Evolutionary conservation across 2,329 filamentous ascomycete genomes (phyloP), one percentile per base, ranked within the genome.

Genomic region (Sporothrix mexicana): DNA sequence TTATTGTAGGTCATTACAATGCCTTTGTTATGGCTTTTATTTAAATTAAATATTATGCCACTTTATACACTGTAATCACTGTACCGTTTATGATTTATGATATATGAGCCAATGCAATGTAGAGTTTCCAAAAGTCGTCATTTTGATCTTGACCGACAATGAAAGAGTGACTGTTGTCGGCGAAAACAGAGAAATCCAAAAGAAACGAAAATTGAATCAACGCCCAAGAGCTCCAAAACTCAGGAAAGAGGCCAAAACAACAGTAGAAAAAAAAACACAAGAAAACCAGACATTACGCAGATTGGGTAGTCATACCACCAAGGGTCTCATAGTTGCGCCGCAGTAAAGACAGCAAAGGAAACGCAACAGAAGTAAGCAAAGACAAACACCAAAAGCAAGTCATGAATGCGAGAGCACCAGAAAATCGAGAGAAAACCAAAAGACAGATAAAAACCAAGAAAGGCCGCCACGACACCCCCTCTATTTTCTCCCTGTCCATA

Each of bases 401-500:
- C 67, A 69, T 57, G 17, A 69, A 41, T 57, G 51, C 67, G 67
- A 45, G 67, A 49, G 67, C 67, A 51, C 49, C 64, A 51, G n/a
- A 45, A 51, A 51, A 49, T 51, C 62, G n/a, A 51, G 59, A 36
- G 41, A 47, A 55, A n/a, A 20, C 57, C 45, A 43, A 17, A 69
- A 51, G 30, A 36, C 30, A 36, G 7, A 69, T 43, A 41, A 5
- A 61, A 12, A 43, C 43, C 25, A 30, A 43, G n/a, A 53, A 41
- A 61, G 47, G 45, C 36, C 53, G 10, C 23, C 49, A 51, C 15
- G 1, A 73, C 49, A n/a, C 49, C 20, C 59, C n/a, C 3, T 45
- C 70, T 51, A 36, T 43, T 30, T 25, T 15, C 53, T 23, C 51
- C 25, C n/a, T 64, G 12, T 64, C 41, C 41, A 64, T 10, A 43